phyloP scores from a whole-genome alignment of 257 asterid species.

The Fraxinus cuspidata region DNA sequence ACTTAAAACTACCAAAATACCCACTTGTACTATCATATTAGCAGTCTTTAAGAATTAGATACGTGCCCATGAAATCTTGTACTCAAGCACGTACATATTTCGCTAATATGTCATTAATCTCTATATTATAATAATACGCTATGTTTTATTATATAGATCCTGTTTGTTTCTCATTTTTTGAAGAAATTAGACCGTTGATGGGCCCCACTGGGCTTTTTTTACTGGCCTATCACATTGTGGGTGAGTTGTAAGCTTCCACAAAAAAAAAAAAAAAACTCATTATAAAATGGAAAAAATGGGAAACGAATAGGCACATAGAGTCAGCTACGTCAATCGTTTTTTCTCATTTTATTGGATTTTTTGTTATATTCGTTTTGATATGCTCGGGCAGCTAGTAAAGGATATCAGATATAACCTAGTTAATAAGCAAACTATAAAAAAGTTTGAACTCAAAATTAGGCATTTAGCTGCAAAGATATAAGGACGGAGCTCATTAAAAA shows the following conservation, averaged over 20 bases:
- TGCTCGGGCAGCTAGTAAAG: background rate
- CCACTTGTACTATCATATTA: background rate
- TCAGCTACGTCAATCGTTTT: background rate
- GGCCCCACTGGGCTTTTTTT: no score
- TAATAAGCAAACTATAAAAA: background rate
- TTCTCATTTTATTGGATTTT: background rate
- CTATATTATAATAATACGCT: background rate
- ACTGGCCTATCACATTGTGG: no score
- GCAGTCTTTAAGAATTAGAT: background rate
- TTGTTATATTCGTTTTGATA: no score
- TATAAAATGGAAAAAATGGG: no score
- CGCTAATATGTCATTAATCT: background rate
- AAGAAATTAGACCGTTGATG: no score
- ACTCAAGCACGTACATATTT: background rate
- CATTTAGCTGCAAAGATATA: background rate
- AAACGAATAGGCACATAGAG: no score
- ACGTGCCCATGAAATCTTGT: background rate
- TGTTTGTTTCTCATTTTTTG: no score
- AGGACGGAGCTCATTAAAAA: background rate
- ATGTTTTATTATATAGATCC: background rate
- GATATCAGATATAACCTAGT: background rate
- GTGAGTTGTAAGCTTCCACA: no score
- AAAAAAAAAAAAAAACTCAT: no score
- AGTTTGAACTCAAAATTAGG: background rate
- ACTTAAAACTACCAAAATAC: conserved; percentile 2